These are phyloP conservation scores for Oryza nivara DNA, from an alignment of 176 grass and related monocot species.

Conservation along the genomic window DNA sequence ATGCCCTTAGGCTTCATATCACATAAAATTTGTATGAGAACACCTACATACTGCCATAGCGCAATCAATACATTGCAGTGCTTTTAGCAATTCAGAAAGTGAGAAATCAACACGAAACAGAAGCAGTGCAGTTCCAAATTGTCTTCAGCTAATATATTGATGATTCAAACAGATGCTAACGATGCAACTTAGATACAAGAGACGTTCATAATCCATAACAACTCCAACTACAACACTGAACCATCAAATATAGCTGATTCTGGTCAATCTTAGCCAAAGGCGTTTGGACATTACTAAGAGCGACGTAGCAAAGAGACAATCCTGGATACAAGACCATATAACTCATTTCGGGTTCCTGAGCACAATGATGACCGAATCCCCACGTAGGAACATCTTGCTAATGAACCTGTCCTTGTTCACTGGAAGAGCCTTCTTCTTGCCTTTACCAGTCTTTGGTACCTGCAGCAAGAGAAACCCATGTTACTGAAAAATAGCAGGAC, in stretches of 20 bases:
- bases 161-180: not conserved
- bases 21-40: too few species aligned
- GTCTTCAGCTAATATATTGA: slow-evolving; percentile 16
- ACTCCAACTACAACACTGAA: slow-evolving; percentile 31
- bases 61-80: not conserved
- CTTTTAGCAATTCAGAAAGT: not conserved
- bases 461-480: slow-evolving; percentile 5
- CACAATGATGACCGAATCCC: slow-evolving; percentile 92
- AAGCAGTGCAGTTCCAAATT: not conserved
- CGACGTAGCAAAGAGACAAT: slow-evolving; percentile 22
- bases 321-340: not conserved
- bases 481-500: not conserved
- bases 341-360: slow-evolving; percentile 83
- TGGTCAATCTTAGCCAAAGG: not conserved
- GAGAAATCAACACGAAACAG: not conserved
- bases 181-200: slow-evolving; percentile 28
- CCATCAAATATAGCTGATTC: slow-evolving; percentile 14
- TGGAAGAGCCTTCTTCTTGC: slow-evolving; percentile 97
- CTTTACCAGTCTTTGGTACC: slow-evolving; percentile 92
- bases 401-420: slow-evolving; percentile 98
- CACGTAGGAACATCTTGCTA: slow-evolving; percentile 96
- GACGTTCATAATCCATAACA: not conserved
- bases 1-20: too few species aligned
- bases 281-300: slow-evolving; percentile 1
- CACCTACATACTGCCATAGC: not conserved